Evolutionary conservation across 1,284 basidiomycete species (phyloP), one percentile per base, ranked within the genome.

Genomic region (Rhodotorula sp.): DNA sequence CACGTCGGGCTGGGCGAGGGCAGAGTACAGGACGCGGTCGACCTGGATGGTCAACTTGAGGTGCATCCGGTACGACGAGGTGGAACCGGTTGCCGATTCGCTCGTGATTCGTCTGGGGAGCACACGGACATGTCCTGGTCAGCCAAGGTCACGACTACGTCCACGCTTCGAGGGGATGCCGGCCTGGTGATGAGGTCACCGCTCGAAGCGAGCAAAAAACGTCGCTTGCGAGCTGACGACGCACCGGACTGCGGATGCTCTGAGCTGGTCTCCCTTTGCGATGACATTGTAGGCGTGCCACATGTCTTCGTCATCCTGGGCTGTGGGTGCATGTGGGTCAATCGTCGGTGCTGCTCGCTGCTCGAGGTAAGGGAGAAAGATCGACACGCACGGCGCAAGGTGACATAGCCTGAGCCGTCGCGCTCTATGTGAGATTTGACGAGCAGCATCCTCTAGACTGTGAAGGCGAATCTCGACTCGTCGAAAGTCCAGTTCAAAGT

Each of bases 221-320:
- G 37, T 42, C 37, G 37, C 37, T 42, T 12, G 37, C 37, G 37
- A 42, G 8, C 26, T 18, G 46, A 5, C 4, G 45, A 70, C 81
- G 77, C 77, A 90, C 87, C 95, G 87, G 70, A 97, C 86, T 8
- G 94, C 93, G 66, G 91, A 86, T n/a, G 93, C 93, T 66, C 93
- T 86, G 42, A 99, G 88, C 72, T 87, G 83, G 80, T 99, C 95
- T 29, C 92, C 93, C 83, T 87, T 85, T 74, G 90, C 87, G 68
- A 99, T 95, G 68, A 99, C 85, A 82, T 99, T 98, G 82, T 98
- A 98, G n/a, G 97, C 85, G 84, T 99, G 95, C 92, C 95, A 99
- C 90, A 99, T 96, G 82, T 99, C 96, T 82, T 99, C 96, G 77
- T 96, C 92, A 78, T 95, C 92, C 80, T 97, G 72, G 91, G 37